Conservation (phyloP, 768 basidiomycete species). For the Tylopilus cervinicoccineus region DNA sequence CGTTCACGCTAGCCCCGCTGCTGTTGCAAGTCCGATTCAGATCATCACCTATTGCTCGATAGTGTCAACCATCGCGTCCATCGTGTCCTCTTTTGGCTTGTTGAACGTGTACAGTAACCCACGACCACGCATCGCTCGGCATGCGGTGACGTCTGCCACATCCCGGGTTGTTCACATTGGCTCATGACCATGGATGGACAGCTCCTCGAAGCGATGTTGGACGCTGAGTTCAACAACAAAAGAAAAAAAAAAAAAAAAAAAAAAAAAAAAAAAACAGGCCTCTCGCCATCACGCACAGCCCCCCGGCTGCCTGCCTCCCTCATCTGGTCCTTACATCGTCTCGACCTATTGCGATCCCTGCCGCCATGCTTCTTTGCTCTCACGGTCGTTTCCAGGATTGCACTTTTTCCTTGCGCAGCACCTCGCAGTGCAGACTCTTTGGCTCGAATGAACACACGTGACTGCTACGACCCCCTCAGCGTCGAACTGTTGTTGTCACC, state of each 20-base stretch:
- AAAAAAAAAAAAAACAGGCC: conserved; percentile 1
- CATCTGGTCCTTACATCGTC: conserved; percentile 14
- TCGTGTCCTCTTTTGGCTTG: conserved; percentile 10
- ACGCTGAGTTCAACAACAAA: background rate
- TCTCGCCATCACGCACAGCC: conserved; percentile 17
- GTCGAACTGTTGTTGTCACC: conserved; percentile 1
- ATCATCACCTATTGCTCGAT: conserved; percentile 9
- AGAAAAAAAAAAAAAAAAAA: no score
- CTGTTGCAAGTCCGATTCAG: background rate
- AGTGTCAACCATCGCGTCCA: conserved; percentile 7
- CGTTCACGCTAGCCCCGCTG: background rate
- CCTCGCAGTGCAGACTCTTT: conserved; percentile 9
- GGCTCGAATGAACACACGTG: background rate
- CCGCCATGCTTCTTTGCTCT: background rate
- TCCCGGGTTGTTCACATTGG: background rate
- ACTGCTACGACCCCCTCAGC: conserved; percentile 1
- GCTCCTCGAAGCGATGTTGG: conserved; percentile 1
- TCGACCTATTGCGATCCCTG: background rate
- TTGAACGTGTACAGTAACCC: conserved; percentile 15
- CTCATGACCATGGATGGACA: background rate
- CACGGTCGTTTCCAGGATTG: background rate
- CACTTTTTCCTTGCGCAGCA: conserved; percentile 6
- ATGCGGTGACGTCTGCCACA: conserved; percentile 3
- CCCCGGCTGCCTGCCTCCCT: conserved; percentile 10
- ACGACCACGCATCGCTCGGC: background rate